Evolutionary conservation across 495 filamentous ascomycete species (phyloP), one percentile per base, ranked within the genome.

Genomic region (Lasiosphaeris hirsuta): DNA sequence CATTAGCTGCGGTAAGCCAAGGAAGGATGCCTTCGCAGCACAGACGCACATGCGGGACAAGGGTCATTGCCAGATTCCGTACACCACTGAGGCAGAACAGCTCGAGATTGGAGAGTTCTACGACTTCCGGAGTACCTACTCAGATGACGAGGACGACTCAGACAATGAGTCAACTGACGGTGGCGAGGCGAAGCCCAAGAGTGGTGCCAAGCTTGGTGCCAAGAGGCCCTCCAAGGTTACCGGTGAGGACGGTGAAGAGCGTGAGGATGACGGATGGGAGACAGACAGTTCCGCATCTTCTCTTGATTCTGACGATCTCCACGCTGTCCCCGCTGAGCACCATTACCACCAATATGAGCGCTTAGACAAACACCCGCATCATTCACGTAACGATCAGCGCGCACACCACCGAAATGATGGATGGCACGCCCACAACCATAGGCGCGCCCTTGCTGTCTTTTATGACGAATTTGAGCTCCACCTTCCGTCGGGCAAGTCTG

Each of bases 21-120:
- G 90, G 67, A 84, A 84, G 57, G 90, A 84, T 19, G 75, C 85
- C 1, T 81, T 82, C 53, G 91, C 89, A 11, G 81, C 90, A 38
- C 90, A 94, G 59, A 95, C 90, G 0, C 94, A 99, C 70, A 99
- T 99, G 94, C 86, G 87, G 36, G 94, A 99, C 70, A 92, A 91
- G 72, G 85, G 89, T 8, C 94, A 99, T 72, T 97, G 92, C 77
- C 96, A 90, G 82, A 92, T 99, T 59, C 92, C 90, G 0, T 99
- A 95, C 70, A 86, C 88, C 43, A 85, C 84, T 0, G 90, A 96
- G 66, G 88, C 88, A 36, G 91, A 99, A 66, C 90, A 96, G 73
- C 78, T 99, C 14, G 91, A 95, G 53, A 87, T 99, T 57, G 95
- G 94, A n/a, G 89, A 97, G 44, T 97, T 90, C 75, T 99, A 97